Percentiles rank a stretch among this genome's conserved stretches.
Conservation (phyloP, 1,284 basidiomycete species). For the Ustilago vetiveriae region DNA sequence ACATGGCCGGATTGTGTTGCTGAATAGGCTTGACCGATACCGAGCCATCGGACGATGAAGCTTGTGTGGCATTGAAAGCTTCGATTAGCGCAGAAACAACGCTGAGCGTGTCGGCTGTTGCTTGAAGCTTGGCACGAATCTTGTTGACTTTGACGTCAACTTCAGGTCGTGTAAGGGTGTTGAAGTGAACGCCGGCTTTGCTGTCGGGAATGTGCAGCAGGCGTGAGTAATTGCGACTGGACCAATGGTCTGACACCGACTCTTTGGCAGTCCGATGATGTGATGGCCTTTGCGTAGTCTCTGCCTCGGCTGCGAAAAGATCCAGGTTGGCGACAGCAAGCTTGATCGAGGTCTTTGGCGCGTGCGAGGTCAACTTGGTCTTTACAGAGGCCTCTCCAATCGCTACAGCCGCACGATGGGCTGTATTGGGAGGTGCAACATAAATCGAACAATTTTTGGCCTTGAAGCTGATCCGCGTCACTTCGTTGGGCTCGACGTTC, state of each 20-base stretch:
- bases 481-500: conserved; percentile 87
- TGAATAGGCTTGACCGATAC: background rate
- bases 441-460: conserved; percentile 33
- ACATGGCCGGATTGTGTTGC: too few species aligned
- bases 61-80: conserved; percentile 1
- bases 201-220: conserved; percentile 67
- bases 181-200: conserved; percentile 39
- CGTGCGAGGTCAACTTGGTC: conserved; percentile 51
- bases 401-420: conserved; percentile 34
- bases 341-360: conserved; percentile 47
- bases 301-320: conserved; percentile 32
- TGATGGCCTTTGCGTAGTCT: background rate
- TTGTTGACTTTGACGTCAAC: conserved; percentile 52
- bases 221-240: conserved; percentile 25
- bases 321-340: conserved; percentile 30
- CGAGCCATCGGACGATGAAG: background rate
- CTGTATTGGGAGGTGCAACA: conserved; percentile 21
- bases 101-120: conserved; percentile 52
- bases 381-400: conserved; percentile 48
- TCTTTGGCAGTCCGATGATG: background rate
- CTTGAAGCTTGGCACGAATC: conserved; percentile 37
- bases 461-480: conserved; percentile 74
- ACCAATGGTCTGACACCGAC: conserved; percentile 43
- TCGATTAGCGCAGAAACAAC: conserved; percentile 19
- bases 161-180: conserved; percentile 53